phyloP scores from a whole-genome alignment of 768 basidiomycete genomes.

The Russula earlei region DNA sequence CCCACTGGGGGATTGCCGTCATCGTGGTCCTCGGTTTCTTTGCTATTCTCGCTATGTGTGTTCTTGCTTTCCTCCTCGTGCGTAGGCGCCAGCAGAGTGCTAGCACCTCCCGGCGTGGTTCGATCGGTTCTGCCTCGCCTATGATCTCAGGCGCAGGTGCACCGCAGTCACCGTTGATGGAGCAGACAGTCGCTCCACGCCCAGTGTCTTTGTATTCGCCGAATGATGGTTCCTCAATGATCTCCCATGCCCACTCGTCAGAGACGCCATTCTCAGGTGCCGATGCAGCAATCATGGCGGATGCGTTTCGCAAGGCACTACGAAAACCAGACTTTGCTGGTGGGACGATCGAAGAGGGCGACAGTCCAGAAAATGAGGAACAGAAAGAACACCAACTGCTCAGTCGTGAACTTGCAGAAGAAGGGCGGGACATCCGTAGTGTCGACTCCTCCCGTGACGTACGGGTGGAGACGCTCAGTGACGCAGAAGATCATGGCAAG shows the following conservation, averaged over 20 bases:
- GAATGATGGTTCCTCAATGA: slow-evolving; percentile 61
- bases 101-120: slow-evolving; percentile 49
- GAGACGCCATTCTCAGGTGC: slow-evolving; percentile 70
- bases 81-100: slow-evolving; percentile 42
- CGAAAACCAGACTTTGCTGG: slow-evolving; percentile 84
- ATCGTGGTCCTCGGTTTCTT: slow-evolving; percentile 81
- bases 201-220: slow-evolving; percentile 29
- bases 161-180: slow-evolving; percentile 42
- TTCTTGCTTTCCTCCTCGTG: slow-evolving; percentile 64
- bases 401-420: slow-evolving; percentile 73
- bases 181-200: slow-evolving; percentile 24
- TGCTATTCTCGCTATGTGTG: slow-evolving; percentile 60
- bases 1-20: slow-evolving; percentile 87
- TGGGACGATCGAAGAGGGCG: slow-evolving; percentile 59
- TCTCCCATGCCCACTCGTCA: slow-evolving; percentile 49
- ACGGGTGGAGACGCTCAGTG: slow-evolving; percentile 60
- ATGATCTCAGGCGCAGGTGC: slow-evolving; percentile 65
- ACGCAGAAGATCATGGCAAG: slow-evolving; percentile 30
- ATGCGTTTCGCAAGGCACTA: slow-evolving; percentile 82
- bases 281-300: slow-evolving; percentile 88
- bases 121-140: slow-evolving; percentile 71
- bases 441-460: slow-evolving; percentile 75
- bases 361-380: slow-evolving; percentile 42
- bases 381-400: slow-evolving; percentile 38
- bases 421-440: slow-evolving; percentile 81